Percentiles rank a stretch among this genome's conserved stretches.
Evolutionary conservation across 495 filamentous ascomycete genomes (phyloP).

Genomic region (Penicillium manginii): DNA sequence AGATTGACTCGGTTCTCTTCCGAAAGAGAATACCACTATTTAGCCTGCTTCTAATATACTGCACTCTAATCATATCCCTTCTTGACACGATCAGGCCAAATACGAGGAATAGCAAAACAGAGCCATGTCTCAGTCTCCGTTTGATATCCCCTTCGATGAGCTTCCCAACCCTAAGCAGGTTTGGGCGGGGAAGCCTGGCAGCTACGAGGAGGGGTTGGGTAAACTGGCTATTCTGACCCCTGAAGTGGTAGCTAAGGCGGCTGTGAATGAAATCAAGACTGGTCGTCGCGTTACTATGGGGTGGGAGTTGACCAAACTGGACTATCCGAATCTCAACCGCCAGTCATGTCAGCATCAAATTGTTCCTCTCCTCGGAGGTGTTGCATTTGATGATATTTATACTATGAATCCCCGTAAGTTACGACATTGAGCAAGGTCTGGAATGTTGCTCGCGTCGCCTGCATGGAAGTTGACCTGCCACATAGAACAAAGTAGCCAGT

Average conservation of each 20-base stretch:
- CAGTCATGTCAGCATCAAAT: conserved; percentile 45
- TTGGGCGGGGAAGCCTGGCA: conserved; percentile 47
- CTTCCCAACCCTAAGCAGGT: conserved; percentile 48
- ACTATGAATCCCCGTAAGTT: conserved; percentile 64
- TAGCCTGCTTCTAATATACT: not conserved
- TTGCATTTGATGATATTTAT: conserved; percentile 65
- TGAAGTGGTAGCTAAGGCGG: conserved; percentile 42
- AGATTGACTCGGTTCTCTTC: not conserved
- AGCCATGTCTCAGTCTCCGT: conserved; percentile 28
- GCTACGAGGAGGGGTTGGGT: conserved; percentile 47
- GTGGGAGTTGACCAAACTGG: conserved; percentile 52
- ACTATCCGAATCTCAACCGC: conserved; percentile 47
- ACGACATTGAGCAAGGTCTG: no score
- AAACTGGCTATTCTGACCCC: conserved; percentile 47
- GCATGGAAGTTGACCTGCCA: not conserved
- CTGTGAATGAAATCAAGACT: conserved; percentile 40
- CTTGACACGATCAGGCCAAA: not conserved
- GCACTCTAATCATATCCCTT: not conserved
- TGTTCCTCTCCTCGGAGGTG: conserved; percentile 42
- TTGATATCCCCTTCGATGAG: conserved; percentile 41
- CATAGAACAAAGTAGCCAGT: conserved; percentile 65
- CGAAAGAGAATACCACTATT: not conserved
- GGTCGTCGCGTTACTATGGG: conserved; percentile 44
- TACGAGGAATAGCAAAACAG: not conserved
- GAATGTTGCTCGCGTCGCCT: not conserved